Evolutionary conservation across 2,329 filamentous ascomycete species (phyloP).

Genomic region (Aspergillus ochraceoroseus): DNA sequence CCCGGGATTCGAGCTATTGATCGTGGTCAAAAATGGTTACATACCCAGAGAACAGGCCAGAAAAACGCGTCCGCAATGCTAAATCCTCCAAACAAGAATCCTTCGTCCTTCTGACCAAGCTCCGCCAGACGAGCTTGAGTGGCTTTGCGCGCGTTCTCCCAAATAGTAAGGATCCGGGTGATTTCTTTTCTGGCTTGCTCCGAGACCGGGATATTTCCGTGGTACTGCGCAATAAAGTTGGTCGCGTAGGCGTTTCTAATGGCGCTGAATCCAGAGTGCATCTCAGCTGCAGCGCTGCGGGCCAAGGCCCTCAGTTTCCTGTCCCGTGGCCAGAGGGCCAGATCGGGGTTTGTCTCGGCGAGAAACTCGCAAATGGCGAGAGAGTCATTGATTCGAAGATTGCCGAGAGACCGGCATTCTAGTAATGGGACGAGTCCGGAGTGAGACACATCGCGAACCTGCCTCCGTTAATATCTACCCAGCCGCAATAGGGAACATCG

Average conservation of each 20-base stretch:
- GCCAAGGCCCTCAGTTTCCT: constrained; percentile 31
- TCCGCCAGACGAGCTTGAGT: constrained; percentile 24
- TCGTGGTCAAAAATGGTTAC: background rate
- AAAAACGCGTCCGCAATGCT: constrained; percentile 40
- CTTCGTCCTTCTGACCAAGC: constrained; percentile 29
- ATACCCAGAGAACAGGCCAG: constrained; percentile 39
- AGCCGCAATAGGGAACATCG: too few species aligned
- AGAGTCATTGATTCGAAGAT: constrained; percentile 28
- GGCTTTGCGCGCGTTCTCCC: constrained; percentile 25
- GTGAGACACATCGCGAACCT: constrained; percentile 20
- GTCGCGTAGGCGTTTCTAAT: constrained; percentile 26
- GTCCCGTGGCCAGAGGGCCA: constrained; percentile 32
- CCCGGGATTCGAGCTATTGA: background rate
- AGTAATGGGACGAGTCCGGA: constrained; percentile 32
- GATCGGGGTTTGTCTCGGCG: constrained; percentile 29
- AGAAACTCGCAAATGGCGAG: constrained; percentile 35
- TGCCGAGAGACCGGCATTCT: constrained; percentile 24
- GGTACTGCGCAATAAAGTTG: constrained; percentile 32
- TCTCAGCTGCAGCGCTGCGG: constrained; percentile 31
- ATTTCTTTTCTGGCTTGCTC: constrained; percentile 27
- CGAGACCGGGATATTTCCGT: constrained; percentile 28
- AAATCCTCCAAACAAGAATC: constrained; percentile 37
- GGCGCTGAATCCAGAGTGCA: constrained; percentile 33
- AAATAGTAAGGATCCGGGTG: constrained; percentile 25
- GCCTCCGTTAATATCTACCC: too few species aligned